A percentile compares a stretch with the other conserved stretches of the same genome.
These are phyloP conservation scores for Arachis hypogaea DNA, from an alignment of 306 rosid species.

Conservation along the genomic window DNA sequence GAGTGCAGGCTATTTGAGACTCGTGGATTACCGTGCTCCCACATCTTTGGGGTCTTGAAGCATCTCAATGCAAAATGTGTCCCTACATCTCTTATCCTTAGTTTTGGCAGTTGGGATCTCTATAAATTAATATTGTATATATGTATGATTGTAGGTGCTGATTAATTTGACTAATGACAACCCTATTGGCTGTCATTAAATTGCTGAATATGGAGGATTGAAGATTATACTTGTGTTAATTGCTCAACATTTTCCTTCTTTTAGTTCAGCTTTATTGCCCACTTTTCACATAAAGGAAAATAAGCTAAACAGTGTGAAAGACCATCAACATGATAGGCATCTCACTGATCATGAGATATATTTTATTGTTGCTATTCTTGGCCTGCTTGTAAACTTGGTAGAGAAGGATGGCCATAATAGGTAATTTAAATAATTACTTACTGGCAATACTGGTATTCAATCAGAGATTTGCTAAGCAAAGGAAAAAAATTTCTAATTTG, in stretches of 20 bases:
- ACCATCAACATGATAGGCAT: slow-evolving; percentile 53
- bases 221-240: slow-evolving; percentile 87
- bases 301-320: slow-evolving; percentile 43
- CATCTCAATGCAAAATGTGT: too few species aligned
- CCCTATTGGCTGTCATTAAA: slow-evolving; percentile 88
- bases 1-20: too few species aligned
- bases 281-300: slow-evolving; percentile 48
- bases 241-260: slow-evolving; percentile 87
- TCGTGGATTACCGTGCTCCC: neutral
- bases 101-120: neutral
- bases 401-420: slow-evolving; percentile 93
- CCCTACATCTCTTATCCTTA: neutral
- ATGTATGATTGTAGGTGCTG: slow-evolving; percentile 70
- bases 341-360: slow-evolving; percentile 86
- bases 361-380: slow-evolving; percentile 95
- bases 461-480: neutral
- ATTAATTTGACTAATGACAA: slow-evolving; percentile 96
- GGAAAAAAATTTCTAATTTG: neutral
- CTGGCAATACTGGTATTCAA: slow-evolving; percentile 16
- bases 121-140: neutral
- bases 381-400: slow-evolving; percentile 91
- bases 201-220: slow-evolving; percentile 84
- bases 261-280: slow-evolving; percentile 55
- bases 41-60: slow-evolving; percentile 17
- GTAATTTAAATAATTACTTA: slow-evolving; percentile 48